These are phyloP conservation scores for Sphagnum contortum DNA, from an alignment of 225 moss, liverwort and hornwort genomes.

Conservation along the genomic window DNA sequence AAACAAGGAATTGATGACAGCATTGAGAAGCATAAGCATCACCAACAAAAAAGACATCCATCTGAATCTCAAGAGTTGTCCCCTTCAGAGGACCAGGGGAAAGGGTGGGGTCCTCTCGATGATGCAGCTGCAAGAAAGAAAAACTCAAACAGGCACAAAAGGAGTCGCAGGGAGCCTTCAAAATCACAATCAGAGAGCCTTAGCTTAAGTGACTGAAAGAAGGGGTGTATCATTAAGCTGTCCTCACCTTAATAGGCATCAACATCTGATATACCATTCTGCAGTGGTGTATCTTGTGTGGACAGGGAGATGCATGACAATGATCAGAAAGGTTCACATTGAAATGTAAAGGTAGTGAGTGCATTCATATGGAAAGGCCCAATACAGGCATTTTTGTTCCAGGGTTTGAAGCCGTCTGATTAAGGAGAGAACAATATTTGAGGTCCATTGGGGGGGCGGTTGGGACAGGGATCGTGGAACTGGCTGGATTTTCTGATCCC, in stretches of 20 bases:
- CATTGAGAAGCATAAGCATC: conserved; percentile 47
- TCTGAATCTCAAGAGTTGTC: conserved; percentile 38
- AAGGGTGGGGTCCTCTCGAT: conserved; percentile 32
- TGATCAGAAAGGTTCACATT: conserved; percentile 24
- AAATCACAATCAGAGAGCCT: conserved; percentile 69
- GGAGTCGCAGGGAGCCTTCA: conserved; percentile 49
- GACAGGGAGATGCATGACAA: conserved; percentile 31
- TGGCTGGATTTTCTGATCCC: conserved; percentile 29
- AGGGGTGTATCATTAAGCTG: conserved; percentile 24
- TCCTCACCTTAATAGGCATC: conserved; percentile 12
- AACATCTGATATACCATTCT: conserved; percentile 12
- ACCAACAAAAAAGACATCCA: conserved; percentile 33
- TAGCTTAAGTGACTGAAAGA: conserved; percentile 64
- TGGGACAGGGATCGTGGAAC: conserved; percentile 20
- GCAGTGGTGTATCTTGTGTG: conserved; percentile 20
- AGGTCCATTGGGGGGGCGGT: background rate
- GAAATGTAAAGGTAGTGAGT: conserved; percentile 32
- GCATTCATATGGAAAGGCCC: conserved; percentile 25
- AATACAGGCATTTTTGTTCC: conserved; percentile 36
- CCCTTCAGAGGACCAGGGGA: conserved; percentile 30
- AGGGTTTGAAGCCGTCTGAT: conserved; percentile 39
- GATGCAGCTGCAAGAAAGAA: conserved; percentile 39
- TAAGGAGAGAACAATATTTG: conserved; percentile 10
- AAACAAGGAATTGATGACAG: conserved; percentile 23
- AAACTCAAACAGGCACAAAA: conserved; percentile 67